Evolutionary conservation across 2,329 filamentous ascomycete genomes (phyloP), one percentile per base, ranked within the genome.

Genomic region (Blastomyces silverae): DNA sequence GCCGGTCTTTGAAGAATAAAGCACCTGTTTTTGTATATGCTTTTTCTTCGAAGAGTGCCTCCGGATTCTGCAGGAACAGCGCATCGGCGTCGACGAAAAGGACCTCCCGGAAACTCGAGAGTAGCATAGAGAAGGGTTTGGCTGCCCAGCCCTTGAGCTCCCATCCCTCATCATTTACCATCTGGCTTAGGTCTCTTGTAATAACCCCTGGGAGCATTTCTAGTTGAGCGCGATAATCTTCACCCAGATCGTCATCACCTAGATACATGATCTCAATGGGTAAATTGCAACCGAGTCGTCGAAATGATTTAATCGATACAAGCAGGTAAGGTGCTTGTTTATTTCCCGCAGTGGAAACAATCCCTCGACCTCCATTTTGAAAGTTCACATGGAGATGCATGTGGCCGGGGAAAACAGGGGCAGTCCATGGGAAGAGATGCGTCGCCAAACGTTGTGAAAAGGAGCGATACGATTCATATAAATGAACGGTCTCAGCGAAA

Each of bases 41-140:
- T 22, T 22, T 50, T 50, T 50, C 46, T 22, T 50, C 46, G 20
- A 50, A 50, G 4, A 50, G 46, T n/a, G 6, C 6, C 11, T 50
- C 48, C 10, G n/a, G 48, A 13, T 50, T 50, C 48, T 50, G 48
- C 8, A 50, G 22, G 22, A 50, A 50, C n/a, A 50, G 11, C 1
- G 48, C 48, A 50, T 50, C 48, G n/a, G 48, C 48, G 48, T 50
- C 48, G 10, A 50, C 48, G 22, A 25, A 50, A 50, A 50, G 48
- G n/a, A 50, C 48, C 48, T 50, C 48, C 48, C 48, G n/a, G 48
- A 50, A 50, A 50, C 48, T 50, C 11, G 48, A 50, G n/a, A 50
- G 48, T 22, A 50, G n/a, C 44, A 46, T 46, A 17, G 44, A 46
- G 44, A 46, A 50, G n/a, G 46, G 46, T 50, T 50, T 50, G 48